Base-by-base conservation (phyloP, 129 eudicot genomes). In the Glebionis coronaria region DNA sequence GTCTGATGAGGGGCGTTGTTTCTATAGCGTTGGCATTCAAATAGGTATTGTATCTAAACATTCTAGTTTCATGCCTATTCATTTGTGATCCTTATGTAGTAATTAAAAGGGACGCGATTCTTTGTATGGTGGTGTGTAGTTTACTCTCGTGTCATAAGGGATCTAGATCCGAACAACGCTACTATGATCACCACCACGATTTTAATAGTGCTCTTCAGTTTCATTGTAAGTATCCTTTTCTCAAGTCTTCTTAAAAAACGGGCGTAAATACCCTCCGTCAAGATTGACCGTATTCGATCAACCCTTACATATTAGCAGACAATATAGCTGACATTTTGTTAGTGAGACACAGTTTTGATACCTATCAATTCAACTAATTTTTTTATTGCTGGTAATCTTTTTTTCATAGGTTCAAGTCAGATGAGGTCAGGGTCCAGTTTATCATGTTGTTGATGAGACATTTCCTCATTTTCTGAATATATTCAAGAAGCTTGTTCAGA, bases 341-440 rank as follows among this genome's bases (percentile, higher is more conserved):
- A 49, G 20, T 35, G 18, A 21, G 35, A 23, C 21, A 61, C 45
- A 3, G 15, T 11, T 12, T 14, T 35, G 12, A 15, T 11, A 25
- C 44, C 27, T 61, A 50, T 21, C 71, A 63, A 23, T 73, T 6
- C 55, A 63, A 73, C 52, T 47, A 15, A 54, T 6, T 73, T 27
- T 56, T 69, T 50, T 31, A 50, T 38, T 63, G 25, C 40, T 23
- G 55, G 31, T 65, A 29, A 67, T 46, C 56, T 72, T 56, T 27
- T 55, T 15, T 21, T 46, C 75, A 9, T 82, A 92, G 98, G 91
- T 92, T 92, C 82, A 92, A 92, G 81, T 92, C 98, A 61, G 98
- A 92, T 54, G 98, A 88, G 63, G 98, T 88, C 80, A 82, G 98
- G 80, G 78, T 76, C 98, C 98, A 20, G 95, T 88, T 64, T 66